Evolutionary conservation across 1,139 yeast species (phyloP).

Genomic region (Candida labiduridarum): DNA sequence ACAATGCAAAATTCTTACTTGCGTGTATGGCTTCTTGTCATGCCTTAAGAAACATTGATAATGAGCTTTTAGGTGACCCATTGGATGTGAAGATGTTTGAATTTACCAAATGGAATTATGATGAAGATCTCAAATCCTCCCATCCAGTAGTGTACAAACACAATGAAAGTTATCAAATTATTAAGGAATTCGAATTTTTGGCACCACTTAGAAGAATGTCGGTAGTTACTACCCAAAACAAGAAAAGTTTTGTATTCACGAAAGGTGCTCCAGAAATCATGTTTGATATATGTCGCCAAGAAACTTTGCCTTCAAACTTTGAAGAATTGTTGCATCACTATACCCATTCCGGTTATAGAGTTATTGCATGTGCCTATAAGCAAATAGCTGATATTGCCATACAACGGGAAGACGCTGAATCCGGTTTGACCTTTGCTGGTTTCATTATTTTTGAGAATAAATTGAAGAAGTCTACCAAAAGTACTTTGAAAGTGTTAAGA

Average conservation of each 20-base stretch:
- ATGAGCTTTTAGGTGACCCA: conserved; percentile 88
- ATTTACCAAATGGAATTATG: conserved; percentile 75
- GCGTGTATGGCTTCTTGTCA: conserved; percentile 83
- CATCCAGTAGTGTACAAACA: conserved; percentile 30
- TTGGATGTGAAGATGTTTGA: conserved; percentile 91
- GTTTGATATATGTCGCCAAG: conserved; percentile 70
- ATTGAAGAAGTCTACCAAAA: conserved; percentile 67
- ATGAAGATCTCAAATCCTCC: conserved; percentile 54
- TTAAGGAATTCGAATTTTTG: conserved; percentile 81
- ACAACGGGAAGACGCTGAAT: conserved; percentile 65
- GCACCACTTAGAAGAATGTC: conserved; percentile 90
- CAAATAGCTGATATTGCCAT: conserved; percentile 18
- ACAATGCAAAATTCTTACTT: conserved; percentile 39
- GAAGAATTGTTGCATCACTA: conserved; percentile 76
- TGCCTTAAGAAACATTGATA: conserved; percentile 77
- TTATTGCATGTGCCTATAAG: conserved; percentile 90
- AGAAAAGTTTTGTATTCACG: conserved; percentile 49
- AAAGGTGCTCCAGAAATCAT: conserved; percentile 99
- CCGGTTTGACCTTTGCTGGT: conserved; percentile 72
- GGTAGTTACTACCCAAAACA: conserved; percentile 58
- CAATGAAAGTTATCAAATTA: conserved; percentile 50
- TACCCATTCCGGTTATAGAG: conserved; percentile 92
- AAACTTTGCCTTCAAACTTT: conserved; percentile 72
- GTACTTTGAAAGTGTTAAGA: conserved; percentile 59
- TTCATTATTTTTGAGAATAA: conserved; percentile 92